phyloP scores from a whole-genome alignment of 106 monocot species.

The Cymbidium sinense region DNA sequence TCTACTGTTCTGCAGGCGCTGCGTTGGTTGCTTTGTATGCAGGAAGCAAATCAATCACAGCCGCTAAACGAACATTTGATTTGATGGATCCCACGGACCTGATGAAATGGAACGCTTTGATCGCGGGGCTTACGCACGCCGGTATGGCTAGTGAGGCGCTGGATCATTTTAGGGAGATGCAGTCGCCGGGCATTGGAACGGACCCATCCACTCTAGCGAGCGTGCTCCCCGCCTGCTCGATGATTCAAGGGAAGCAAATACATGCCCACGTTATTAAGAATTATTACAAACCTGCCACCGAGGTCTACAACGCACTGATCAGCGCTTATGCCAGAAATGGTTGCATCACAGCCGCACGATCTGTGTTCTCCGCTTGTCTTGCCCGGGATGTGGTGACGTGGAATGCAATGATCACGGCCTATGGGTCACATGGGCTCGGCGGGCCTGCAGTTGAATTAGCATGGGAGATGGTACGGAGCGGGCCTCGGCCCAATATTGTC shows the following conservation, averaged over 20 bases:
- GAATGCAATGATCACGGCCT: constrained; percentile 34
- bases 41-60: constrained; percentile 17
- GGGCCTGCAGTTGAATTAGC: constrained; percentile 12
- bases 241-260: constrained; percentile 22
- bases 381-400: constrained; percentile 28
- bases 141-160: constrained; percentile 12
- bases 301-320: constrained; percentile 23
- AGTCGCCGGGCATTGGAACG: constrained; percentile 13
- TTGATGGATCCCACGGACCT: constrained; percentile 19
- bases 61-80: constrained; percentile 14
- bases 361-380: constrained; percentile 18
- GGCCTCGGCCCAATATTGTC: constrained; percentile 15
- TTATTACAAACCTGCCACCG: constrained; percentile 9
- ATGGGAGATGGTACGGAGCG: constrained; percentile 11
- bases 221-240: constrained; percentile 24
- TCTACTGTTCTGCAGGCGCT: constrained; percentile 37
- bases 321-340: constrained; percentile 32
- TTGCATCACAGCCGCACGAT: constrained; percentile 21
- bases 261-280: constrained; percentile 14
- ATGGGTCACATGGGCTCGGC: constrained; percentile 26
- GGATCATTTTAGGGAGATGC: constrained; percentile 9
- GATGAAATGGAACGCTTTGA: constrained; percentile 32
- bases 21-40: constrained; percentile 32
- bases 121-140: constrained; percentile 21
- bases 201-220: constrained; percentile 21